These are phyloP conservation scores for Aquilaria yunnanensis DNA, from an alignment of 345 rosid species.

Conservation along the genomic window DNA sequence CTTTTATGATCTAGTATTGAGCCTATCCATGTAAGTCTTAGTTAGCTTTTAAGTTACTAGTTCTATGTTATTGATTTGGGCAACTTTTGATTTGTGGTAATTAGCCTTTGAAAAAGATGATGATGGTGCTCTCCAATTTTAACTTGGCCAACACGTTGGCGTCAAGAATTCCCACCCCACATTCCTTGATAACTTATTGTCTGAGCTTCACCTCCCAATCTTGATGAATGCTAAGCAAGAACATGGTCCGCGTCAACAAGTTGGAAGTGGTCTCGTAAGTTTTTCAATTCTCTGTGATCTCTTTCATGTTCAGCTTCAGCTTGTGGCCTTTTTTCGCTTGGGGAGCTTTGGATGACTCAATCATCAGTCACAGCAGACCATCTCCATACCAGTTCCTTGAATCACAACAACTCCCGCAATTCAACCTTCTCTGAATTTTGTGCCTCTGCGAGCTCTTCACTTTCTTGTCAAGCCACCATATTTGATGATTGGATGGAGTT, in stretches of 20 bases:
- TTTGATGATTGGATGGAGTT: constrained; percentile 25
- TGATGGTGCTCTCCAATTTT: constrained; percentile 25
- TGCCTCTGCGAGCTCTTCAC: constrained; percentile 19
- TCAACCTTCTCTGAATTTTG: constrained; percentile 26
- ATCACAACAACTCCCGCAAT: neutral
- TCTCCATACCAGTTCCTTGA: constrained; percentile 21
- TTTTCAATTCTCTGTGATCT: constrained; percentile 59
- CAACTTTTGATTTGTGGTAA: neutral
- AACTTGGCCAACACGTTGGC: constrained; percentile 33
- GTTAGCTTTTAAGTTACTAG: too few relatives aligned
- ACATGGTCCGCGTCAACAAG: constrained; percentile 47
- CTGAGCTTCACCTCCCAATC: constrained; percentile 59
- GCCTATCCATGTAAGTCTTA: too few relatives aligned
- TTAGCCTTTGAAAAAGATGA: neutral
- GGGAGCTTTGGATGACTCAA: constrained; percentile 15
- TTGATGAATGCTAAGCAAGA: constrained; percentile 42
- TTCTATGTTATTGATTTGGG: too few relatives aligned
- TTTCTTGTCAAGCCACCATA: constrained; percentile 41
- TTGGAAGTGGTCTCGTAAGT: constrained; percentile 39
- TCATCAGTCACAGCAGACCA: constrained; percentile 39
- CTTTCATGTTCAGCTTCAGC: constrained; percentile 26
- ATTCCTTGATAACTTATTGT: constrained; percentile 38
- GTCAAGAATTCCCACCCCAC: constrained; percentile 31
- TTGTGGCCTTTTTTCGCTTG: constrained; percentile 1
- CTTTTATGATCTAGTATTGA: too few relatives aligned